Evolutionary conservation across 1,284 basidiomycete species (phyloP), one percentile per base, ranked within the genome.

Genomic region (Pterulicium gracile): DNA sequence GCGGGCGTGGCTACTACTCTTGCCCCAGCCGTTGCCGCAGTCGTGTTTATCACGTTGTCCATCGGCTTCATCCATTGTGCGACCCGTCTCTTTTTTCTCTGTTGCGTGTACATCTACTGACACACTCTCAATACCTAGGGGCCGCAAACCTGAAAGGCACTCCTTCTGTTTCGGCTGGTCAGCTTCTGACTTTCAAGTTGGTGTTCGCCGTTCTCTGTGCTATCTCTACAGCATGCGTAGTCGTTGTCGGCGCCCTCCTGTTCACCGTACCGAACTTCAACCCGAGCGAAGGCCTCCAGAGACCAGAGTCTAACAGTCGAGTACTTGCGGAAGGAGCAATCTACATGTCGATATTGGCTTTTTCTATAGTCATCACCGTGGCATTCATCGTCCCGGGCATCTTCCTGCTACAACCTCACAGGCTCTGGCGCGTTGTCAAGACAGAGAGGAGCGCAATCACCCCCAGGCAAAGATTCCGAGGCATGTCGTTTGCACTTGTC

Each of bases 381-480:
- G 81, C 83, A 10, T 69, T 88, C 46, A 73, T 85, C 24, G 67
- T 79, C 24, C 88, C 88, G 14, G 86, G 73, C 10, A 56, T 88
- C 15, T 70, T 85, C 34, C 54, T 88, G 52, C 67, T 90, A 4
- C 85, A 87, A 56, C 84, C 84, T 2, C 51, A 72, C 18, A 70
- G 77, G 35, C 61, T 88, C 13, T 73, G 74, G 69, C 66, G 60
- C 47, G 73, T 81, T 24, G 49, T 77, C 20, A 65, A 68, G 23
- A 68, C 70, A 2, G 74, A 81, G 55, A 71, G 66, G 49, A 65
- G 66, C 19, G 79, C 81, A 3, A 54, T 81, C 21, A 90, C 87
- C 5, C 87, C 88, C 32, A 70, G 88, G 21, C 80, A 88, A 58
- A 68, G 73, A n/a, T 89, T 88, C 65, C 65, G 85, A 66, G 77